Conservation (phyloP, 2,329 filamentous ascomycete genomes). For the Neopestalotiopsis sp. region DNA sequence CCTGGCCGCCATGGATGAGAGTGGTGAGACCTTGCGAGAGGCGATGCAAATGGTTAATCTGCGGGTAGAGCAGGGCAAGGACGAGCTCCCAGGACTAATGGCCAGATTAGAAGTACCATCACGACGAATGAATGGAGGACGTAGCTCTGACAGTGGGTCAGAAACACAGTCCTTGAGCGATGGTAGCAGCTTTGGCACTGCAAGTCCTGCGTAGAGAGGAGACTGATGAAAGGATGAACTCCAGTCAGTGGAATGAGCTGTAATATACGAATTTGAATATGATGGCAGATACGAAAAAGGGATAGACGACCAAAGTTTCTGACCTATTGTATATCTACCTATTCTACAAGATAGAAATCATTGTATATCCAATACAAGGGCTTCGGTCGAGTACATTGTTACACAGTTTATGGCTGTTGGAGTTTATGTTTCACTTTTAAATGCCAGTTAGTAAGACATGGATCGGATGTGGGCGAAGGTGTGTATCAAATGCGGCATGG, state of each 20-base stretch:
- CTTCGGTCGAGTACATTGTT: too few species aligned
- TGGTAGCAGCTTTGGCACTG: constrained; percentile 35
- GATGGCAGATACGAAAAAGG: not conserved
- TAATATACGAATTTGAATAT: not conserved
- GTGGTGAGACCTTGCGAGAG: constrained; percentile 77
- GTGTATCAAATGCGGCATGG: too few species aligned
- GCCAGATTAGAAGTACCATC: constrained; percentile 38
- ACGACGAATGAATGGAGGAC: constrained; percentile 33
- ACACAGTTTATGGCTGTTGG: not conserved
- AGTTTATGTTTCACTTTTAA: not conserved
- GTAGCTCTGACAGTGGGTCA: constrained; percentile 36
- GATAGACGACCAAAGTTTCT: not conserved
- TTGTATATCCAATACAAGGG: too few species aligned
- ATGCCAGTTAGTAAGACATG: too few species aligned
- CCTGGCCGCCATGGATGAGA: constrained; percentile 87
- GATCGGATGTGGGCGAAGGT: too few species aligned
- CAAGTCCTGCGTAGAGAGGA: constrained; percentile 32
- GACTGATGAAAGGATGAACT: not conserved
- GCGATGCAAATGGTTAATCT: constrained; percentile 69
- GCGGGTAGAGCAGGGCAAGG: constrained; percentile 38
- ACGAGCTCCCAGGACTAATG: constrained; percentile 34
- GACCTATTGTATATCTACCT: too few species aligned
- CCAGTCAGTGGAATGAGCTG: not conserved
- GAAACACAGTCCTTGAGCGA: constrained; percentile 36
- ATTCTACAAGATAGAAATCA: too few species aligned